Conservation (phyloP, 768 basidiomycete species). For the Tulasnella sp. region DNA sequence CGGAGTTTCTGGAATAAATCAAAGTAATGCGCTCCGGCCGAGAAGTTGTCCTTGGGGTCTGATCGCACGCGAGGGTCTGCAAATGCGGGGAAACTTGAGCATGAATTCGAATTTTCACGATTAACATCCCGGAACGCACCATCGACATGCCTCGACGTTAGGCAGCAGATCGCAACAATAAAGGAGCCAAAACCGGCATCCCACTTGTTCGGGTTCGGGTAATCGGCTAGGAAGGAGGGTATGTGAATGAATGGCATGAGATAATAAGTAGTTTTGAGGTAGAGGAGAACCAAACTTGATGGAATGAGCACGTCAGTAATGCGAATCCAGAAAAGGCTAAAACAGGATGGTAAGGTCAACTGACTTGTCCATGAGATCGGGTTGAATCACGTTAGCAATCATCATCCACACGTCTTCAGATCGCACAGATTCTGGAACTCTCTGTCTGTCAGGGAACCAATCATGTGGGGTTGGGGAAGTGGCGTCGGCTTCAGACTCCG, state of each 20-base stretch:
- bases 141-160: slow-evolving; percentile 88
- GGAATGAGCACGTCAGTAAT: slow-evolving; percentile 12
- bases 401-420: slow-evolving; percentile 84
- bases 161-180: slow-evolving; percentile 87
- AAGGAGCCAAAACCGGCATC: slow-evolving; percentile 93
- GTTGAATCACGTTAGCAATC: slow-evolving; percentile 78
- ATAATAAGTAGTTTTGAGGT: slow-evolving; percentile 89
- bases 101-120: neutral
- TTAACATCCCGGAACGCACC: slow-evolving; percentile 47
- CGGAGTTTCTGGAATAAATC: slow-evolving; percentile 81
- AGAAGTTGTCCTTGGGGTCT: slow-evolving; percentile 75
- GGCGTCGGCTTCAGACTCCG: slow-evolving; percentile 32
- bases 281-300: slow-evolving; percentile 69
- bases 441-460: slow-evolving; percentile 76
- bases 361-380: slow-evolving; percentile 91
- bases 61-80: slow-evolving; percentile 59
- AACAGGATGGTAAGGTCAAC: slow-evolving; percentile 33
- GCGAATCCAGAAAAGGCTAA: slow-evolving; percentile 24
- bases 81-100: neutral
- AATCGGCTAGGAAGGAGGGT: slow-evolving; percentile 58
- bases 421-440: slow-evolving; percentile 67
- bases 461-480: slow-evolving; percentile 27
- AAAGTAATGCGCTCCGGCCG: slow-evolving; percentile 88
- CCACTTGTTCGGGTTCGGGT: slow-evolving; percentile 92
- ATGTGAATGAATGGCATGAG: slow-evolving; percentile 90